Base-by-base conservation (phyloP, 306 rosid species). In the Cucurbita ficifolia region DNA sequence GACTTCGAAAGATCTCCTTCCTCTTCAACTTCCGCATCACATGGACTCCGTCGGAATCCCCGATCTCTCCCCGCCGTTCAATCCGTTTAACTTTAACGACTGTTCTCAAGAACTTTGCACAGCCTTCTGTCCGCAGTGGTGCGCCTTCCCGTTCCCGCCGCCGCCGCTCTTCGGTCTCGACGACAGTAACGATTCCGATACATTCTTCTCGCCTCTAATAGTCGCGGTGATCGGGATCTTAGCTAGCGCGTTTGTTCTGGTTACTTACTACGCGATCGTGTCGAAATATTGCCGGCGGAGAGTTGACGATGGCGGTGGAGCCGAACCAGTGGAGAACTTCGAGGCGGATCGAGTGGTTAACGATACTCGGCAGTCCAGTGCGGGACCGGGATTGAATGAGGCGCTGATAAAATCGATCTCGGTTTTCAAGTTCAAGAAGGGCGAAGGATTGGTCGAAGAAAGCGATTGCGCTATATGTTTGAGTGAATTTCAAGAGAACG, bases 121-220 rank as follows among this genome's bases (percentile, higher is more conserved):
- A 82, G 33, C 87, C 45, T 92, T 83, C 62, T 89, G 97, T 71
- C 96, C 94, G 0, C 89, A 92, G 16, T 87, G 90, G 90, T 92
- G 97, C 64, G 80, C 80, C 78, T 76, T 82, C 55, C 8, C 87
- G 10, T 78, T 81, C 76, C 79, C 91, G 16, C 97, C 97, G 33
- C 97, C 97, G 0, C 89, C 91, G 13, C 24, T 69, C 46, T 48
- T 77, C 45, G 52, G 71, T 21, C 54, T 79, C 2, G 76, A 46
- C 1, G 77, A 70, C 29, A 11, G 52, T 38, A 55, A 82, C 0
- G 64, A 33, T 13, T 83, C 87, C 8, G 40, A 73, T 33, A 57
- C 83, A 7, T 58, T 87, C 18, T 85, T 87, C 81, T 92, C 97
- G 6, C 97, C 96, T 59, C 91, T 92, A 46, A 76, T 92, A 5